phyloP scores from a whole-genome alignment of 176 grass and related monocot genomes.

The Hsuehochloa calcarea region DNA sequence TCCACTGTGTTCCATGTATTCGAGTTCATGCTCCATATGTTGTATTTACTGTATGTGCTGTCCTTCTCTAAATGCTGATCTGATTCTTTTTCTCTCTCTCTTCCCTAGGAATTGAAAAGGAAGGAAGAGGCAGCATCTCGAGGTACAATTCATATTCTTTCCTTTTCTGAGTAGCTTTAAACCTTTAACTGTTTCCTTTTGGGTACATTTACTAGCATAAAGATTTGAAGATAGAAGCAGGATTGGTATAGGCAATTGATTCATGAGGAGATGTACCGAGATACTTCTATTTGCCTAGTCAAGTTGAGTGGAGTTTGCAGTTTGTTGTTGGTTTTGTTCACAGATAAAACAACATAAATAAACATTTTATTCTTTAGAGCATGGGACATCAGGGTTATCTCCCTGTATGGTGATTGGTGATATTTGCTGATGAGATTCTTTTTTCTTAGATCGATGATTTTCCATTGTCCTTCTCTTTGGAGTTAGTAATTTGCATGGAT shows the following conservation, averaged over 20 bases:
- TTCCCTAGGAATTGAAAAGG: conserved; percentile 77
- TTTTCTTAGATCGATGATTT: background rate
- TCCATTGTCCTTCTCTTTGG: background rate
- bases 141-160: conserved; percentile 44
- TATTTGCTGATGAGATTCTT: background rate
- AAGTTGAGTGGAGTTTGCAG: background rate
- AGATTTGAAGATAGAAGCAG: conserved; percentile 1
- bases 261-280: background rate
- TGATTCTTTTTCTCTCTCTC: conserved; percentile 1
- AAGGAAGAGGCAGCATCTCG: conserved; percentile 80
- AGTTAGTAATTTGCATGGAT: background rate
- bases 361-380: background rate
- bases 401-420: conserved; percentile 5
- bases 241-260: conserved; percentile 10
- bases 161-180: background rate
- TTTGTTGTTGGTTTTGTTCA: conserved; percentile 11
- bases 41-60: background rate
- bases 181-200: background rate
- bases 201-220: conserved; percentile 21
- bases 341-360: background rate
- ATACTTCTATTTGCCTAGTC: conserved; percentile 7
- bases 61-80: conserved; percentile 12
- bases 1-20: background rate
- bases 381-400: conserved; percentile 34
- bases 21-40: background rate